Conservation (phyloP, 2,329 filamentous ascomycete genomes). For the Geosmithia putterillii region DNA sequence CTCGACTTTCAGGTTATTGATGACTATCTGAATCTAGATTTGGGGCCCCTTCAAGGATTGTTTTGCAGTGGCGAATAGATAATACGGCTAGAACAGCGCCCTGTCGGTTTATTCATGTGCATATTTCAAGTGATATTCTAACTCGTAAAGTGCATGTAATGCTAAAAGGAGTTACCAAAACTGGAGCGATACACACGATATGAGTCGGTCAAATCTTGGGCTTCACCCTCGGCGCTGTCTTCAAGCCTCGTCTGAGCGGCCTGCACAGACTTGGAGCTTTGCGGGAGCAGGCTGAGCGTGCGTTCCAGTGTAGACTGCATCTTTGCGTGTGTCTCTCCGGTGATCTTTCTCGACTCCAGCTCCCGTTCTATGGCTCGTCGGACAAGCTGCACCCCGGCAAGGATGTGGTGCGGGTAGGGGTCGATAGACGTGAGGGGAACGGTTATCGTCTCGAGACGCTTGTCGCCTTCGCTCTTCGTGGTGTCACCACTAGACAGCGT, state of each 20-base stretch:
- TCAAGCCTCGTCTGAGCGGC: constrained; percentile 12
- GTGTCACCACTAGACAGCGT: background rate
- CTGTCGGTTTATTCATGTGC: too few relatives aligned
- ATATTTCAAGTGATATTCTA: too few relatives aligned
- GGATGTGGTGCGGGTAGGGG: constrained; percentile 18
- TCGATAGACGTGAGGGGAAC: constrained; percentile 18
- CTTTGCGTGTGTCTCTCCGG: constrained; percentile 12
- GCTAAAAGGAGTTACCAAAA: too few relatives aligned
- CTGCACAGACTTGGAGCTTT: constrained; percentile 17
- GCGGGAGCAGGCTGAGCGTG: constrained; percentile 13
- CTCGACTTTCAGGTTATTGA: too few relatives aligned
- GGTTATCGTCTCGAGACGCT: background rate
- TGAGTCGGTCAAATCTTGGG: too few relatives aligned
- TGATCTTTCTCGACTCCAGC: constrained; percentile 11
- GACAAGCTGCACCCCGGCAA: constrained; percentile 15
- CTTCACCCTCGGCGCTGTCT: background rate
- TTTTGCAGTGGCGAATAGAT: too few relatives aligned
- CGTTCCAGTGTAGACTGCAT: constrained; percentile 12
- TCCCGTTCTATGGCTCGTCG: constrained; percentile 16
- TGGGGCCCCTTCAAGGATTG: too few relatives aligned
- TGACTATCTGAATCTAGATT: too few relatives aligned
- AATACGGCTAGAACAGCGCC: too few relatives aligned
- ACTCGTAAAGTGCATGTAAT: too few relatives aligned
- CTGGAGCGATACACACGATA: too few relatives aligned
- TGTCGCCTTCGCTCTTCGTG: background rate